Evolutionary conservation across 768 basidiomycete species (phyloP).

Genomic region (Lactarius pseudohatsudake): DNA sequence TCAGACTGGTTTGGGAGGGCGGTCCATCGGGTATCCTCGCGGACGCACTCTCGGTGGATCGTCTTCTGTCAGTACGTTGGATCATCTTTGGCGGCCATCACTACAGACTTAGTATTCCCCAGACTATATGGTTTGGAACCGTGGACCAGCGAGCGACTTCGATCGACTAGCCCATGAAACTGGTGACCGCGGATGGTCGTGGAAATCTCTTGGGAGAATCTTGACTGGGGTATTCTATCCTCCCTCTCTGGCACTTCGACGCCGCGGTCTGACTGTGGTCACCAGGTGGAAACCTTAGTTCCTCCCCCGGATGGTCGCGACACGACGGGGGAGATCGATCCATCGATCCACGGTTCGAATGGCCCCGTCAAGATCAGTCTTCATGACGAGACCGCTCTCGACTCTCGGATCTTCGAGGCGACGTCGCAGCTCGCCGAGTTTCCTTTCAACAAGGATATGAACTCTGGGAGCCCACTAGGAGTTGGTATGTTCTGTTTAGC

Average conservation of each 20-base stretch:
- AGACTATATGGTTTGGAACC: conserved; percentile 23
- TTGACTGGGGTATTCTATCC: conserved; percentile 4
- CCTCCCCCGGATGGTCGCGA: conserved; percentile 25
- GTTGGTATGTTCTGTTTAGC: not conserved
- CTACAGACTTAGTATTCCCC: not conserved
- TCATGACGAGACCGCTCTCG: conserved; percentile 10
- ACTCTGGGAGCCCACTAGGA: too few species aligned
- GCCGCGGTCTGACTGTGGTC: not conserved
- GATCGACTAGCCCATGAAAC: conserved; percentile 28
- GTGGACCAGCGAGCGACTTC: conserved; percentile 28
- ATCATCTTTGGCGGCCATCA: not conserved
- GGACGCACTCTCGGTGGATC: conserved; percentile 29
- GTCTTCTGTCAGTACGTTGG: conserved; percentile 27
- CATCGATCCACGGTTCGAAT: conserved; percentile 30
- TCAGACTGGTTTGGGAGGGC: conserved; percentile 18
- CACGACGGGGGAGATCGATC: conserved; percentile 31
- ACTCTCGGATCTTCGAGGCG: conserved; percentile 18
- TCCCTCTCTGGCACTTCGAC: not conserved
- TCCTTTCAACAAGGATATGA: too few species aligned
- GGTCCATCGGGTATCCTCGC: conserved; percentile 27
- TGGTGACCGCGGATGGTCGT: conserved; percentile 29
- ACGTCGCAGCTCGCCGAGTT: conserved; percentile 9
- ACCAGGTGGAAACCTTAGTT: conserved; percentile 7
- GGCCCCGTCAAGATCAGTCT: conserved; percentile 32
- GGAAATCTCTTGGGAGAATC: conserved; percentile 20